These are phyloP conservation scores for Aphelidium insulamus DNA, from an alignment of 371 early-diverging fungal species.

Conservation along the genomic window DNA sequence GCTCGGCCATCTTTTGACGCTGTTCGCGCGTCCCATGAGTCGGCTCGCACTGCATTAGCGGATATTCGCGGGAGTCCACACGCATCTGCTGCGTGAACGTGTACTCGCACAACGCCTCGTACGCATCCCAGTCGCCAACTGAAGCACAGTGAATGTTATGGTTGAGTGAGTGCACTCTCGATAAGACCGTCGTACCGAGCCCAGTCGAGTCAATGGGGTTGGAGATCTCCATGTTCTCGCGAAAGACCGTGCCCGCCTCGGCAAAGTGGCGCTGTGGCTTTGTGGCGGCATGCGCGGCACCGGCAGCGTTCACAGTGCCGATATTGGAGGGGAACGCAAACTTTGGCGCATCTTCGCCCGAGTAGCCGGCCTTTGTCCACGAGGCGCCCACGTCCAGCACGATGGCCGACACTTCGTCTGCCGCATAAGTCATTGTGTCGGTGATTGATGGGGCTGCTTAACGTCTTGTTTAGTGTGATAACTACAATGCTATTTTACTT, in stretches of 20 bases:
- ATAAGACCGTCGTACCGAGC: slow-evolving; percentile 20
- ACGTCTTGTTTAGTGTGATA: no score
- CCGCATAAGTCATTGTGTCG: no score
- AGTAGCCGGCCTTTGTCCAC: slow-evolving; percentile 74
- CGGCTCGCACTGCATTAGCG: slow-evolving; percentile 65
- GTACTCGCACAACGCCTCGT: slow-evolving; percentile 70
- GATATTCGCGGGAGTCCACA: slow-evolving; percentile 51
- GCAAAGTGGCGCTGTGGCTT: slow-evolving; percentile 9
- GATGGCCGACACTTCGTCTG: slow-evolving; percentile 83
- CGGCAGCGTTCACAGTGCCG: slow-evolving; percentile 20
- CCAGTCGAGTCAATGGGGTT: slow-evolving; percentile 37
- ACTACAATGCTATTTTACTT: no score
- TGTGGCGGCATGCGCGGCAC: slow-evolving; percentile 10
- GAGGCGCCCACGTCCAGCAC: slow-evolving; percentile 78
- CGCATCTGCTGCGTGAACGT: slow-evolving; percentile 40
- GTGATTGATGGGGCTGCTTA: no score
- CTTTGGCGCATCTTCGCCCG: slow-evolving; percentile 82
- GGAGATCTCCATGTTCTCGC: slow-evolving; percentile 48
- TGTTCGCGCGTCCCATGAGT: slow-evolving; percentile 56
- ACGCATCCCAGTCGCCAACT: slow-evolving; percentile 81
- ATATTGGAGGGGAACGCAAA: slow-evolving; percentile 56
- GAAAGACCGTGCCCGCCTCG: no score
- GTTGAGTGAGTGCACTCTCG: background rate
- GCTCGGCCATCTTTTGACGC: slow-evolving; percentile 65
- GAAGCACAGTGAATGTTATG: slow-evolving; percentile 4